Evolutionary conservation across 1,139 yeast species (phyloP).

Genomic region (Cylindricascospora bacillispora): DNA sequence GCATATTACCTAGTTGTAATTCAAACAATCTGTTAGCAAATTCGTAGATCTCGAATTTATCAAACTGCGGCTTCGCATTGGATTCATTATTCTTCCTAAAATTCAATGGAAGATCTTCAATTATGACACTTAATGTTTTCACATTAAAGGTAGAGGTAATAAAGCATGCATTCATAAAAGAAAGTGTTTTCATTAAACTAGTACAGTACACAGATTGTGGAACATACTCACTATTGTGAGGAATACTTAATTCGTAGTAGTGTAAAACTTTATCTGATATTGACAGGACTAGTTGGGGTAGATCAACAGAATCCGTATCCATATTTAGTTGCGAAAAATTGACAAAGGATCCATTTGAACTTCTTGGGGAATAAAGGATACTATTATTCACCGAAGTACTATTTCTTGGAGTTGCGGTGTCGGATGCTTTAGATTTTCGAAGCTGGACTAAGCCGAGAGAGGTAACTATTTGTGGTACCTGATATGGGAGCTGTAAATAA

Average conservation of each 20-base stretch:
- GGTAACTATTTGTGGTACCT: slow-evolving; percentile 40
- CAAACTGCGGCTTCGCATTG: too few relatives aligned
- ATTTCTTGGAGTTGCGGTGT: slow-evolving; percentile 14
- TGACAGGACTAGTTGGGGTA: slow-evolving; percentile 40
- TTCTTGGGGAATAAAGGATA: slow-evolving; percentile 32
- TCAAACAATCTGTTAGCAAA: slow-evolving; percentile 37
- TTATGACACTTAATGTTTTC: slow-evolving; percentile 26
- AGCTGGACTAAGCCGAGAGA: slow-evolving; percentile 21
- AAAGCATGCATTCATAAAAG: slow-evolving; percentile 45
- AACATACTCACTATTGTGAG: slow-evolving; percentile 57
- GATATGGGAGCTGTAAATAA: slow-evolving; percentile 45
- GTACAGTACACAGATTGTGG: slow-evolving; percentile 79
- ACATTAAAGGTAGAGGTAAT: slow-evolving; percentile 32
- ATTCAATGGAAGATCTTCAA: slow-evolving; percentile 2
- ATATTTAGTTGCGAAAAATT: slow-evolving; percentile 7
- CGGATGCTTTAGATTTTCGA: slow-evolving; percentile 4
- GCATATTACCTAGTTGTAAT: slow-evolving; percentile 32
- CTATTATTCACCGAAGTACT: slow-evolving; percentile 18
- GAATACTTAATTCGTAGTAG: slow-evolving; percentile 47
- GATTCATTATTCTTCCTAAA: slow-evolving; percentile 18
- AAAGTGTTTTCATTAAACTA: slow-evolving; percentile 48
- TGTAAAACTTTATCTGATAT: slow-evolving; percentile 39
- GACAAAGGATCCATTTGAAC: slow-evolving; percentile 24
- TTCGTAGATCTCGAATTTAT: slow-evolving; percentile 34
- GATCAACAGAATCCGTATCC: slow-evolving; percentile 15